These are phyloP conservation scores for Citropsis articulata DNA, from an alignment of 345 rosid species.

Conservation along the genomic window DNA sequence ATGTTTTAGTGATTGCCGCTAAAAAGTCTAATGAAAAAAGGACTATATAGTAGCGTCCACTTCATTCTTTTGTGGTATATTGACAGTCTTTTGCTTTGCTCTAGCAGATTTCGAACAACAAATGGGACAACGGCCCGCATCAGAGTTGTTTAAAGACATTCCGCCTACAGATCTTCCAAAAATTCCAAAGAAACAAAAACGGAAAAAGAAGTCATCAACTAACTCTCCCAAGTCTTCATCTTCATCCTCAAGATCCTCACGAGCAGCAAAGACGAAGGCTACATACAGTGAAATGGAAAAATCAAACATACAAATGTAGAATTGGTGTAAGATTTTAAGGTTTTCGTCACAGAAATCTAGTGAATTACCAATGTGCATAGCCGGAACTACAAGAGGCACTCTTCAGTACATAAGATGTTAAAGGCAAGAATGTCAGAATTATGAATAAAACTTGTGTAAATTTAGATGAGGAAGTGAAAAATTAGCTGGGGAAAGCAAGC, in stretches of 20 bases:
- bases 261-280: conserved; percentile 29
- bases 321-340: conserved; percentile 4
- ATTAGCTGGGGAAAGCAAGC: not conserved
- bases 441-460: conserved; percentile 19
- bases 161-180: conserved; percentile 33
- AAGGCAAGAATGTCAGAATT: conserved; percentile 1
- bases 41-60: not conserved
- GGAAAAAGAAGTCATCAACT: conserved; percentile 44
- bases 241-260: conserved; percentile 36
- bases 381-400: not conserved
- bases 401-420: not conserved
- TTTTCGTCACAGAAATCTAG: not conserved
- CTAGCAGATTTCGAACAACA: conserved; percentile 43
- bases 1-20: not conserved
- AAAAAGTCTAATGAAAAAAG: not conserved
- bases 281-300: conserved; percentile 24
- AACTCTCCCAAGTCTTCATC: conserved; percentile 46
- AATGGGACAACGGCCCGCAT: conserved; percentile 27
- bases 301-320: conserved; percentile 20
- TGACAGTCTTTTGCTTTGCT: not conserved
- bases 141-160: conserved; percentile 29
- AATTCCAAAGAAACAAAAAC: conserved; percentile 45
- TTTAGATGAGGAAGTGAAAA: not conserved
- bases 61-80: not conserved
- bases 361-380: conserved; percentile 7